Conservation (phyloP, 1,139 yeast genomes). For the Protomyces macrosporus region DNA sequence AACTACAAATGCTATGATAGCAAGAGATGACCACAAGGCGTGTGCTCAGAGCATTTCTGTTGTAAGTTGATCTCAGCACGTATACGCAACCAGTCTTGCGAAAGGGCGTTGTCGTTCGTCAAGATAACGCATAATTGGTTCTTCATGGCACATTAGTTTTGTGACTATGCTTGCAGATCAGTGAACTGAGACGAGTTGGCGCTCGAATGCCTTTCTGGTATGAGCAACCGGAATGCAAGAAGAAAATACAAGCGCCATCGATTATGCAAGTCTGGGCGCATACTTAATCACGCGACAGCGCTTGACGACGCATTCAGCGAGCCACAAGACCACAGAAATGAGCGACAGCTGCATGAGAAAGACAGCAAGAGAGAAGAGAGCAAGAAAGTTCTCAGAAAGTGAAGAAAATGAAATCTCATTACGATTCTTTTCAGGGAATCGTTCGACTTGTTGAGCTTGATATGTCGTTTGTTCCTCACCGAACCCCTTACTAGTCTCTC, state of each 20-base stretch:
- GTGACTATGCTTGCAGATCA: no score
- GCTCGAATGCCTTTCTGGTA: no score
- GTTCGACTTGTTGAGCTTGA: not conserved
- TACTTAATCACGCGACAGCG: no score
- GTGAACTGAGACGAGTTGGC: no score
- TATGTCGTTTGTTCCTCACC: constrained; percentile 1
- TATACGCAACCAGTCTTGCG: not conserved
- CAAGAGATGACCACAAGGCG: not conserved
- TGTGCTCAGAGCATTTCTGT: not conserved
- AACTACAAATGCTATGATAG: not conserved
- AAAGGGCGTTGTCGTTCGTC: not conserved
- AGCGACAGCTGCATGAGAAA: not conserved
- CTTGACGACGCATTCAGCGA: no score
- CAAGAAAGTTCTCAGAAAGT: not conserved
- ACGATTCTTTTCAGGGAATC: not conserved
- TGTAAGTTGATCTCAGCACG: not conserved
- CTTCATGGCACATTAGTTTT: not conserved
- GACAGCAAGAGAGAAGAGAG: not conserved
- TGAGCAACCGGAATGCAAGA: no score
- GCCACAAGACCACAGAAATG: not conserved
- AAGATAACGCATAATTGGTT: not conserved
- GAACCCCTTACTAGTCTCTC: not conserved
- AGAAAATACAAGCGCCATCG: no score
- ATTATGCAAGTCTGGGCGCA: no score
- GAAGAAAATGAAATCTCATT: not conserved